phyloP scores from a whole-genome alignment of 768 basidiomycete species.

The Coprinellus micaceus region DNA sequence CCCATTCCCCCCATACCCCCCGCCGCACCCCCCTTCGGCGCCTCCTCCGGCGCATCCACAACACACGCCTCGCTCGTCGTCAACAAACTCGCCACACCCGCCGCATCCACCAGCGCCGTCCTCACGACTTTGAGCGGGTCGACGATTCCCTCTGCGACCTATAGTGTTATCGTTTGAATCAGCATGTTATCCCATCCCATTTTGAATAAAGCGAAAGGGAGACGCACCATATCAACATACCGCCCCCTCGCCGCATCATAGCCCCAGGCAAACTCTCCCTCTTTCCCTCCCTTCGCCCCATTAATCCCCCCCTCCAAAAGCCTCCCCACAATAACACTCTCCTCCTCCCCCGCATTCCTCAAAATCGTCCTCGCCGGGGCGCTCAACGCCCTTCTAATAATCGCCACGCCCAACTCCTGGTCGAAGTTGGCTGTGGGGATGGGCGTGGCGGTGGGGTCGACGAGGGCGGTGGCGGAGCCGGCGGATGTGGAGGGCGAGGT shows the following conservation, averaged over 20 bases:
- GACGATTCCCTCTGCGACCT: slow-evolving; percentile 55
- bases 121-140: slow-evolving; percentile 96
- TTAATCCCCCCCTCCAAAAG: too few relatives aligned
- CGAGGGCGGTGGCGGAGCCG: slow-evolving; percentile 46
- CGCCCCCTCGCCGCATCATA: slow-evolving; percentile 92
- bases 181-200: too few relatives aligned
- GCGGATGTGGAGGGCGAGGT: slow-evolving; percentile 42
- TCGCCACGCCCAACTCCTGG: slow-evolving; percentile 91
- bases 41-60: slow-evolving; percentile 85
- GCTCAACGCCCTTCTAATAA: slow-evolving; percentile 83
- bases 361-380: slow-evolving; percentile 86
- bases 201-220: too few relatives aligned
- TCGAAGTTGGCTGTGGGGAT: slow-evolving; percentile 91
- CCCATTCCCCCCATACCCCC: slow-evolving; percentile 37
- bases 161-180: too few relatives aligned
- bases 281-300: slow-evolving; percentile 48
- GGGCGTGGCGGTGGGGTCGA: slow-evolving; percentile 55
- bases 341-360: slow-evolving; percentile 91
- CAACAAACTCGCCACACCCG: slow-evolving; percentile 89
- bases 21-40: slow-evolving; percentile 41
- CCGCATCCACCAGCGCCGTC: slow-evolving; percentile 88
- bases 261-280: slow-evolving; percentile 81
- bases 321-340: slow-evolving; percentile 88
- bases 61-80: slow-evolving; percentile 92
- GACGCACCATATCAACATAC: slow-evolving; percentile 87